Evolutionary conservation across 495 filamentous ascomycete species (phyloP).

Genomic region (Peziza echinospora): DNA sequence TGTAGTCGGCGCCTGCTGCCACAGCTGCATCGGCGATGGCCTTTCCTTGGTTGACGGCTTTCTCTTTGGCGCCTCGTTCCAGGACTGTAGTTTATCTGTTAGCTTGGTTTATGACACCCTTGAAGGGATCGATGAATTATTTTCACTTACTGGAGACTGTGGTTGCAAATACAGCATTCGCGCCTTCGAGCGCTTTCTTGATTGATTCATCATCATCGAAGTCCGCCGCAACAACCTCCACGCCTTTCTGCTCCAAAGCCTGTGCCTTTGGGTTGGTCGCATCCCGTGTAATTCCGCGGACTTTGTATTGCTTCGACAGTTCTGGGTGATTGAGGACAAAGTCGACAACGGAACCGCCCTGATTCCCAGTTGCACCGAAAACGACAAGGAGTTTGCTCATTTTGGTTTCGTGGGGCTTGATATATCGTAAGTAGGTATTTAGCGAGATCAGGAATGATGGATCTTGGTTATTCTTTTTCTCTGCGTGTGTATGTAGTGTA

Average conservation of each 20-base stretch:
- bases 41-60: conserved; percentile 34
- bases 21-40: conserved; percentile 32
- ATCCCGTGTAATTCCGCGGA: conserved; percentile 38
- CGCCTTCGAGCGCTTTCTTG: conserved; percentile 27
- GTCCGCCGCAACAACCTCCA: conserved; percentile 28
- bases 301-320: conserved; percentile 26
- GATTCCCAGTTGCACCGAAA: conserved; percentile 41
- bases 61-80: no score
- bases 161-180: conserved; percentile 29
- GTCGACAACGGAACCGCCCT: conserved; percentile 37
- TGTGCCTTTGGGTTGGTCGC: conserved; percentile 25
- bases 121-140: conserved; percentile 38
- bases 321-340: conserved; percentile 28
- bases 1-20: conserved; percentile 27
- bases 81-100: no score
- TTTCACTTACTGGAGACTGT: no score
- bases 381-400: conserved; percentile 34
- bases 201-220: conserved; percentile 28
- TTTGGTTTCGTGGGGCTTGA: no score
- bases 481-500: no score
- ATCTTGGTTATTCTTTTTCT: no score
- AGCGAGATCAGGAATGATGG: no score
- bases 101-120: conserved; percentile 24
- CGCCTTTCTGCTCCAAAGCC: conserved; percentile 21
- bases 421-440: no score